phyloP scores from a whole-genome alignment of 768 basidiomycete genomes.

The Suillus subluteus region DNA sequence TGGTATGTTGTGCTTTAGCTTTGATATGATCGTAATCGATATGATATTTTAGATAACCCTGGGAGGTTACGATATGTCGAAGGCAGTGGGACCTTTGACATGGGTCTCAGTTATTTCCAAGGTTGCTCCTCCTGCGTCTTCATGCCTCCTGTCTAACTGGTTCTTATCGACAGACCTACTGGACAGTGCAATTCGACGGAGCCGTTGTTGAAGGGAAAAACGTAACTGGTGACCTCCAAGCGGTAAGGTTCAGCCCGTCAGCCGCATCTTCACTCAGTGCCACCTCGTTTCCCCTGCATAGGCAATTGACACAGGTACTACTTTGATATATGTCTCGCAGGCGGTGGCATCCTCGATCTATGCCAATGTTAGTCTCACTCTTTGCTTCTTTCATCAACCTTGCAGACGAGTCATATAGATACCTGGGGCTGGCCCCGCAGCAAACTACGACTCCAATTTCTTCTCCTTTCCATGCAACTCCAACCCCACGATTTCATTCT shows the following conservation, averaged over 20 bases:
- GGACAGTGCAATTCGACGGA: conserved; percentile 56
- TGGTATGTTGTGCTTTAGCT: conserved; percentile 37
- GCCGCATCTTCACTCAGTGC: conserved; percentile 6
- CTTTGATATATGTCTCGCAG: conserved; percentile 61
- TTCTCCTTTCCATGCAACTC: conserved; percentile 59
- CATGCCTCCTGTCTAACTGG: neutral
- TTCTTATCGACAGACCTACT: conserved; percentile 52
- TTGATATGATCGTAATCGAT: neutral
- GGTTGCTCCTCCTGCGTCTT: conserved; percentile 25
- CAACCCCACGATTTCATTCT: conserved; percentile 40
- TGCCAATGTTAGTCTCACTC: conserved; percentile 34
- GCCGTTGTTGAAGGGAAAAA: conserved; percentile 39
- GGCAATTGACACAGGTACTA: conserved; percentile 74
- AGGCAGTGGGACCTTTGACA: conserved; percentile 28
- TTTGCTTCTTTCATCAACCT: neutral
- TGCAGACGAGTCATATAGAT: conserved; percentile 45
- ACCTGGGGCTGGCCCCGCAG: conserved; percentile 45
- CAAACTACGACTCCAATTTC: conserved; percentile 51
- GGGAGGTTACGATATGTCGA: conserved; percentile 40
- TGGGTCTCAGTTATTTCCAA: conserved; percentile 44
- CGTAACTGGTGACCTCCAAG: conserved; percentile 6
- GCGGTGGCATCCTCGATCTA: conserved; percentile 51
- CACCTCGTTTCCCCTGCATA: conserved; percentile 23
- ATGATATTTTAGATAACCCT: conserved; percentile 11
- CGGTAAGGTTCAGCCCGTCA: conserved; percentile 22